Base-by-base conservation (phyloP, 768 basidiomycete genomes). In the Paxillus rubicundulus region DNA sequence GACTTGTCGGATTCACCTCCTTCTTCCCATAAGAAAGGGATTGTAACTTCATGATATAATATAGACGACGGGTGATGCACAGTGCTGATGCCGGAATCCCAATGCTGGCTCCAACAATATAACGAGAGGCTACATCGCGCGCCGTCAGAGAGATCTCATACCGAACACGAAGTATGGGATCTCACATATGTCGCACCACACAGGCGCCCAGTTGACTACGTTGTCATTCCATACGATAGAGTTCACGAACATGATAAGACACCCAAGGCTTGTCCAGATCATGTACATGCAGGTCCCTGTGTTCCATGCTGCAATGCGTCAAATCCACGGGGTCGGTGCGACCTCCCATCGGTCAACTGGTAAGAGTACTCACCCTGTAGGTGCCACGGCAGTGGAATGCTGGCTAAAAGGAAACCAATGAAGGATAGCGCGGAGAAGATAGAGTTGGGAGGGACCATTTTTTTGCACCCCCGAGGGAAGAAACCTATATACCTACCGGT, bases 361-460 rank as follows among this genome's bases (percentile, higher is more conserved):
- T 5, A 24, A 24, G 4, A 6, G 24, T 24, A 14, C 47, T 40
- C 36, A 64, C 74, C 75, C 73, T 82, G 72, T 28, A 82, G 65
- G 63, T 85, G 83, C 78, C 80, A 82, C n/a, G 77, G 76, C 28
- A 81, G 68, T 13, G 84, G 81, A 42, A 82, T 67, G 43, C 68
- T 61, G 9, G 80, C 75, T 14, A 82, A 62, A 50, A 80, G 42
- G 47, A 80, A 75, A 9, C 73, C 70, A 47, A 80, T 66, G 65
- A 79, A 80, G 40, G 79, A 66, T 44, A 74, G 66, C 27, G 60
- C 65, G 21, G 68, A 60, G 47, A 67, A 68, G 28, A 68, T 39
- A 38, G 57, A 13, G 33, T 45, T 52, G 6, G 34, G 20, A 9
- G 32, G 28, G 21, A 44, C 24, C 24, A 24, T 24, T 24, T 24